Base-by-base conservation (phyloP, 495 filamentous ascomycete genomes). In the Terfezia claveryi region DNA sequence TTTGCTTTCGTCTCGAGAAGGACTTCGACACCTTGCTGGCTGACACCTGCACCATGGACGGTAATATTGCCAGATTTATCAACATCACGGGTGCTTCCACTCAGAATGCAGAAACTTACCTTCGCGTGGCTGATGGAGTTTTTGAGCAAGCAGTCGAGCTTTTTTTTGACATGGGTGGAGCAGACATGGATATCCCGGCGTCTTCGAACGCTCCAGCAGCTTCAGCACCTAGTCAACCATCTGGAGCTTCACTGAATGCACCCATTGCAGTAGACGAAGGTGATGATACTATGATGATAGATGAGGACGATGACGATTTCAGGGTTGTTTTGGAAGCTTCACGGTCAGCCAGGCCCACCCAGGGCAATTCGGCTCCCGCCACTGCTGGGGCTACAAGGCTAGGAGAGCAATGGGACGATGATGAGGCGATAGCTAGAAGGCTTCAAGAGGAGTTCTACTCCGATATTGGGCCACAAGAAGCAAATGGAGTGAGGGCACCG, bases 381-480 rank as follows among this genome's bases (percentile, higher is more conserved):
- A n/a, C 51, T 11, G 46, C 49, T 14, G 54, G 56, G 23, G 56
- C 58, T 20, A 46, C 55, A 10, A 58, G 56, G 49, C 38, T 44
- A 17, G 50, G 16, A 37, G 36, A 49, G 16, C 59, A 66, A 16
- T 71, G 78, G 51, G 91, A 95, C 59, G 85, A 92, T 61, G 91
- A 98, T 69, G 91, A 87, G 49, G 91, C 85, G 10, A 85, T 96
- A 77, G 91, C 91, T 8, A 77, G 85, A 60, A 77, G 85, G 46
- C 65, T 98, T 49, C 92, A 96, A 62, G 85, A 96, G 62, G 87
- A 98, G 68, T 72, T 94, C 63, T 96, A 95, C 63, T 69, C 75
- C 59, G 51, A 37, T 50, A 51, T 37, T 9, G 56, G 56, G 55
- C 54, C 56, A 10, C 56, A 64, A 9, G 71, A 73, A 62, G 74